Base-by-base conservation (phyloP, 352 stramenopile species). In the Globisporangium canariense region DNA sequence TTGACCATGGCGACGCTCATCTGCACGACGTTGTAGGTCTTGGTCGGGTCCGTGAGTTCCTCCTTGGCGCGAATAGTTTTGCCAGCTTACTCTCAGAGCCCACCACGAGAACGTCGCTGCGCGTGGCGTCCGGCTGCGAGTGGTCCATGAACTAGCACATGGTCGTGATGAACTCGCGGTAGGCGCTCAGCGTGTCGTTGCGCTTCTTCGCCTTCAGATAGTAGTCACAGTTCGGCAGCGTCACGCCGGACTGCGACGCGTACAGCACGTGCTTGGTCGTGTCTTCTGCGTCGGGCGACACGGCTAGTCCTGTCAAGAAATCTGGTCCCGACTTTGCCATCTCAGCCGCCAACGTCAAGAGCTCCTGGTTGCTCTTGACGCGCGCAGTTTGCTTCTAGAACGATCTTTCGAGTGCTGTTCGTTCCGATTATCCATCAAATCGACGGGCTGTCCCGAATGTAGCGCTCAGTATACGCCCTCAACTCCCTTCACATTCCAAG, bases 121-220 rank as follows among this genome's bases (percentile, higher is more conserved):
- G 54, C 11, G 66, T 67, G 30, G 75, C 70, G 2, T 75, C 60
- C 2, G 50, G 47, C 0, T 65, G 68, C 11, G 66, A 76, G 50
- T 68, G 88, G 36, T 62, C 90, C 18, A 66, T 66, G 4, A 98
- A 66, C 11, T 71, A 71, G 25, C 98, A 85, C 58, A 98, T 67
- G 20, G 79, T 66, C 11, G 80, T 69, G 32, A 98, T 72, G 60
- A 90, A 92, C 40, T 78, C 78, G 49, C 86, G 77, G 49, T 97
- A 98, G 10, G 77, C 76, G 18, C 72, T 68, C 11, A 78, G 76
- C 22, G 97, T 70, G 9, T 86, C 75, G 34, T 86, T 67, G 62
- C 96, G 97, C 54, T 96, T 78, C 20, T 73, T 77, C 2, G 79
- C 66, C 64, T 98, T 89, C 53, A 98, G 79, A 69, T 98, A 98